Evolutionary conservation across 1,284 basidiomycete species (phyloP), one percentile per base, ranked within the genome.

Genomic region (Phenoliferia sp.): DNA sequence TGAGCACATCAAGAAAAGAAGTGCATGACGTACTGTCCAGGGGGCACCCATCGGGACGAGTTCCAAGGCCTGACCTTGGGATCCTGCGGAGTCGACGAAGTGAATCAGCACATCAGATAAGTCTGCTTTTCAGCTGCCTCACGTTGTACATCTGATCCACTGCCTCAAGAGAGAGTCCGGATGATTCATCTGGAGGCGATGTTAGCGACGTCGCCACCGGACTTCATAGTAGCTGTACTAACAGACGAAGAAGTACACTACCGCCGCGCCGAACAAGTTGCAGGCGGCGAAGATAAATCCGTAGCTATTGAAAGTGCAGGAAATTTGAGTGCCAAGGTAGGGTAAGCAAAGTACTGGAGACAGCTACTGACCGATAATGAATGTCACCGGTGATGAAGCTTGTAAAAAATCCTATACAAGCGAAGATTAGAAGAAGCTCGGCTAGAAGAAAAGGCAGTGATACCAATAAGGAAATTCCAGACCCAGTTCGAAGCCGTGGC

Each of bases 81-180:
- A 78, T 89, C 17, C 48, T 19, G 28, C 28, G 22, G 39, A 44
- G 22, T 5, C 9, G 9, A 9, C 48, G 17, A 26, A 52, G 5
- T 7, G 9, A 52, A 5, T 26, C 17, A 52, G 6, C 28, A 7
- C 5, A 6, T 52, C 22, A n/a, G 48, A 52, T 9, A n/a, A 52
- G 48, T 7, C 19, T 6, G 19, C n/a, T n/a, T n/a, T n/a, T n/a
- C 5, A 52, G 5, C 22, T 15, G 48, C 22, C 48, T 5, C 5
- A 52, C 87, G 76, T 84, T 85, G 81, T 90, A 90, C 89, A 90
- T 90, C 81, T 81, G 80, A 76, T 90, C 86, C 60, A 90, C 87
- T 68, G 80, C 82, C 34, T 55, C 7, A 17, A 55, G 32, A 17
- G n/a, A 22, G 56, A 57, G 56, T 16, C 16, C 15, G 15, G 33